Conservation (phyloP, 2,329 filamentous ascomycete genomes). For the Beauveria rudraprayagi region DNA sequence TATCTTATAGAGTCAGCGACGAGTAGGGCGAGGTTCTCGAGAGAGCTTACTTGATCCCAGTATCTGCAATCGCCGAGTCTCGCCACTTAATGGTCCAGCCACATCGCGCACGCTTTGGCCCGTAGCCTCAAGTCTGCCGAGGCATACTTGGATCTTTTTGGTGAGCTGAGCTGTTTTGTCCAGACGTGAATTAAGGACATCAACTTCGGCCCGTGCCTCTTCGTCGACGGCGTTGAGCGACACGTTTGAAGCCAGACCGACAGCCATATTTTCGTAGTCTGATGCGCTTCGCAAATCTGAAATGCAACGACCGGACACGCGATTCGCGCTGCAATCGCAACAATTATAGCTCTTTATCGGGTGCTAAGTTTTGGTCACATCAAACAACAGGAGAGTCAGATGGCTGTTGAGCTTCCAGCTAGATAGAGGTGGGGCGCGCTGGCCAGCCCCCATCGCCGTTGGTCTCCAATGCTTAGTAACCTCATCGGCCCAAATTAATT, state of each 20-base stretch:
- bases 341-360: neutral
- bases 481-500: neutral
- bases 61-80: constrained; percentile 83
- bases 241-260: constrained; percentile 34
- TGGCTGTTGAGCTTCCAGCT: neutral
- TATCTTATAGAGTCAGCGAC: constrained; percentile 45
- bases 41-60: constrained; percentile 64
- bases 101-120: constrained; percentile 88
- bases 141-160: constrained; percentile 88
- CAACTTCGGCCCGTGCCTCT: constrained; percentile 61
- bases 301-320: neutral
- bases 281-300: neutral
- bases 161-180: constrained; percentile 90
- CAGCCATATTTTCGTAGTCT: constrained; percentile 35
- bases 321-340: neutral
- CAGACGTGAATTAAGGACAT: constrained; percentile 63
- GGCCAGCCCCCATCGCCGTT: neutral
- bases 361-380: neutral
- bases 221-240: constrained; percentile 50
- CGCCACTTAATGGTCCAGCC: constrained; percentile 84
- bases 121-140: constrained; percentile 75
- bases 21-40: neutral
- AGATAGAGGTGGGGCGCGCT: neutral
- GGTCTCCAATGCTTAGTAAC: constrained; percentile 5
- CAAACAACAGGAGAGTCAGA: neutral